Conservation (phyloP, 2,329 filamentous ascomycete species). For the Trichoderma arundinaceum region DNA sequence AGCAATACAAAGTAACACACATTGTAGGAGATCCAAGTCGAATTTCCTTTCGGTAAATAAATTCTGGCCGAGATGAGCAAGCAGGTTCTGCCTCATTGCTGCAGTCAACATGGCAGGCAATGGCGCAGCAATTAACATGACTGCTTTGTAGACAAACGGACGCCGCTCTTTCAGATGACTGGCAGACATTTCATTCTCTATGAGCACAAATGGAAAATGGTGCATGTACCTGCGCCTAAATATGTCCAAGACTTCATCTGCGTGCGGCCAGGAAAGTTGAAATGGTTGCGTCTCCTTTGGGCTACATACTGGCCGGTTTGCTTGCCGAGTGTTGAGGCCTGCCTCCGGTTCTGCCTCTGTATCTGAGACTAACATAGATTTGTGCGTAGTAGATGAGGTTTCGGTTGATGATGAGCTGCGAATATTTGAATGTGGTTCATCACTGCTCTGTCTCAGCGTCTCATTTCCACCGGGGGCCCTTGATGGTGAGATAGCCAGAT, state of each 20-base stretch:
- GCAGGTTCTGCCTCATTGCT: neutral
- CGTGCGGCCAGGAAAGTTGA: neutral
- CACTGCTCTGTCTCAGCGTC: neutral
- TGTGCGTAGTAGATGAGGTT: neutral
- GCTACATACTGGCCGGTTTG: neutral
- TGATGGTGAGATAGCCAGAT: neutral
- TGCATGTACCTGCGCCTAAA: neutral
- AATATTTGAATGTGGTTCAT: neutral
- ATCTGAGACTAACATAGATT: neutral
- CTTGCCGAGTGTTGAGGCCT: neutral
- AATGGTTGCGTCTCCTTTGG: neutral
- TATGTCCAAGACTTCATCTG: neutral
- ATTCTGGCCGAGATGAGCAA: neutral
- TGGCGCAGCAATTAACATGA: neutral
- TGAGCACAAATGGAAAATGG: neutral
- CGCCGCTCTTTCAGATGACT: neutral
- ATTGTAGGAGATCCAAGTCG: neutral
- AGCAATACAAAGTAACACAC: neutral
- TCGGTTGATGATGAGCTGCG: neutral
- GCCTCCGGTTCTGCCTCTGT: neutral
- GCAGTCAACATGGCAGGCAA: neutral
- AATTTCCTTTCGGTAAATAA: neutral
- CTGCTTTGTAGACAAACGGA: neutral
- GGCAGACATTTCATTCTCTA: conserved; percentile 2
- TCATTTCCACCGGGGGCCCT: too few species aligned